Base-by-base conservation (phyloP, 495 filamentous ascomycete genomes). In the Aspergillus conjunctus region DNA sequence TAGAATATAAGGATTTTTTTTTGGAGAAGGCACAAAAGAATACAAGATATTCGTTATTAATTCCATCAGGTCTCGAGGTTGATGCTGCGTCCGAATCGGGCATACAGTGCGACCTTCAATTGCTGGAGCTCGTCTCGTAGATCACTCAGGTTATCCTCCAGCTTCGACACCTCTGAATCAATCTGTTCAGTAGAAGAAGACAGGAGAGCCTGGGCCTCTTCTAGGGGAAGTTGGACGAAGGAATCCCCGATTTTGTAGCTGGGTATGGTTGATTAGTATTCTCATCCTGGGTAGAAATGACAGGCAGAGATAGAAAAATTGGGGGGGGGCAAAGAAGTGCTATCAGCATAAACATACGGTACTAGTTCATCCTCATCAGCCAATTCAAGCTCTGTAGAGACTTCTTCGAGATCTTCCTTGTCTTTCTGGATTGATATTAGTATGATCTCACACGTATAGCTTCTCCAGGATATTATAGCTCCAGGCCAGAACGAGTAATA, bases 231-330 rank as follows among this genome's bases (percentile, higher is more conserved):
- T 34, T 91, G 89, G 68, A 98, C 83, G 80, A 98, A 98, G 26
- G 92, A 87, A 72, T 98, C 95, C 41, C 94, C 94, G 56, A 98
- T 91, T 79, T 95, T 96, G 79, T 97, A 98, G 11, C 93, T 98
- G 66, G 50, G 26, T 26, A 26, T 26, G 26, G 11, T n/a, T 1
- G 1, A 44, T 57, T 50, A 54, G 56, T 22, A 37, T 18, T 34
- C 3, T 59, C 7, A 58, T 12, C 34, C 20, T 53, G 21, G 21
- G 3, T 18, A 26, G 4, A 17, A 31, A 11, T 12, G 12, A n/a
- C 21, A 33, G n/a, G 21, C 31, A 51, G 34, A 20, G 26, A 41
- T 45, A 12, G 39, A 52, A 26, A 54, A 71, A 54, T n/a, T n/a
- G n/a, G 12, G 21, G 7, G 48, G 6, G 48, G 26, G 32, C 14